A percentile compares a stretch with the other conserved stretches of the same genome.
Conservation (phyloP, 805 yeast species). For the Yarrowia keelungensis region DNA sequence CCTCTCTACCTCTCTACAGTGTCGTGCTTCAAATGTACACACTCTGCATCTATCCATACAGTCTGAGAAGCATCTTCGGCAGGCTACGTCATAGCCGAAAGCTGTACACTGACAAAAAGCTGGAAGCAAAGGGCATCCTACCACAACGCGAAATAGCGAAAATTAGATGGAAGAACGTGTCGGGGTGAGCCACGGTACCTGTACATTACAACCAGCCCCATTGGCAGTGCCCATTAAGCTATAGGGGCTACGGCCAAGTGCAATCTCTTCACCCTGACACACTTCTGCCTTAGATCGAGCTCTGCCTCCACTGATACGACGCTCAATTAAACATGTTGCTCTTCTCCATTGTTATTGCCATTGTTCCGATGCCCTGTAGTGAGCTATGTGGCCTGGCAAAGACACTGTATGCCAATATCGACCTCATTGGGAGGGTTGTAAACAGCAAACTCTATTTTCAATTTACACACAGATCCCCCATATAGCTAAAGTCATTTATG, state of each 20-base stretch:
- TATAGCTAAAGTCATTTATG: constrained; percentile 35
- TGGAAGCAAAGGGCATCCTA: constrained; percentile 11
- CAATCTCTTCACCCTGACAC: too few relatives aligned
- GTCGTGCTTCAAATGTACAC: constrained; percentile 15
- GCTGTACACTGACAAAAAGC: neutral
- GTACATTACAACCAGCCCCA: neutral
- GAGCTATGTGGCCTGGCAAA: constrained; percentile 6
- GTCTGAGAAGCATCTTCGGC: neutral
- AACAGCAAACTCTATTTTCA: constrained; percentile 24
- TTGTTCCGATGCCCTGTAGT: constrained; percentile 34
- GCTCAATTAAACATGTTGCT: constrained; percentile 5
- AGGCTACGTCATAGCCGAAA: constrained; percentile 23
- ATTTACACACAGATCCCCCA: constrained; percentile 26
- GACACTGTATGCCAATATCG: constrained; percentile 31
- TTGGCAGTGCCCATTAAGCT: neutral
- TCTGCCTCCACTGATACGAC: constrained; percentile 5
- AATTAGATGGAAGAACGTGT: neutral
- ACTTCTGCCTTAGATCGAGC: too few relatives aligned
- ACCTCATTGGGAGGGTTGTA: constrained; percentile 29
- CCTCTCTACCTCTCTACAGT: neutral
- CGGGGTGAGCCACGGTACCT: constrained; percentile 12
- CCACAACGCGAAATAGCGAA: constrained; percentile 18
- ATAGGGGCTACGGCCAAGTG: too few relatives aligned
- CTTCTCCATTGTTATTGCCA: constrained; percentile 8
- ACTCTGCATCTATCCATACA: constrained; percentile 20